Evolutionary conservation across 768 basidiomycete species (phyloP).

Genomic region (Glaciozyma antarctica): DNA sequence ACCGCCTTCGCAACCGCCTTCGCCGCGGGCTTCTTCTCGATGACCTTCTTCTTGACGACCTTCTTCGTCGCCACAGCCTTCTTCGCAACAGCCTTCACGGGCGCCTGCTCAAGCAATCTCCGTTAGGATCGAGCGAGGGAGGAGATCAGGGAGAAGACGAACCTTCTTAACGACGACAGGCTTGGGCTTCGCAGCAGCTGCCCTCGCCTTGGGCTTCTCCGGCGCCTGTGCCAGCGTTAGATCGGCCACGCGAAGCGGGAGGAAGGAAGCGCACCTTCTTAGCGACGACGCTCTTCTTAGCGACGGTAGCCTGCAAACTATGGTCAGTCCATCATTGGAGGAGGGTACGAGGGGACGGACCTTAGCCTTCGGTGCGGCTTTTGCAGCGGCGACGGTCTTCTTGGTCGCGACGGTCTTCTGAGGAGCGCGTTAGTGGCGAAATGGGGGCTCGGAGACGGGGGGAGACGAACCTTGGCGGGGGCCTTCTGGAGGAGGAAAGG

Average conservation of each 20-base stretch:
- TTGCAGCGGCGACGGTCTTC: too few species aligned
- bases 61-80: not conserved
- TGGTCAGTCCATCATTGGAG: too few species aligned
- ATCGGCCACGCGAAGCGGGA: not conserved
- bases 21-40: not conserved
- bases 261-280: not conserved
- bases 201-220: not conserved
- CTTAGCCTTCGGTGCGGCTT: too few species aligned
- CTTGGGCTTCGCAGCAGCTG: not conserved
- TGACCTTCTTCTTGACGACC: too few species aligned
- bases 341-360: too few species aligned
- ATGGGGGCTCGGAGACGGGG: too few species aligned
- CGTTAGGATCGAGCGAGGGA: too few species aligned
- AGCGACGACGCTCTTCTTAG: not conserved
- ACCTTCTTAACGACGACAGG: not conserved
- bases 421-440: not conserved
- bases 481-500: too few species aligned
- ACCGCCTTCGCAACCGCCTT: slow-evolving; percentile 3
- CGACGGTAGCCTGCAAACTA: too few species aligned
- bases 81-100: not conserved
- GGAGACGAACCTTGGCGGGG: too few species aligned
- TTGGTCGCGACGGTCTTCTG: too few species aligned
- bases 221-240: too few species aligned
- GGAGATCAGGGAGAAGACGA: not conserved
- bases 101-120: not conserved